Evolutionary conservation across 495 filamentous ascomycete genomes (phyloP).

Genomic region (Corynascus novoguineensis): DNA sequence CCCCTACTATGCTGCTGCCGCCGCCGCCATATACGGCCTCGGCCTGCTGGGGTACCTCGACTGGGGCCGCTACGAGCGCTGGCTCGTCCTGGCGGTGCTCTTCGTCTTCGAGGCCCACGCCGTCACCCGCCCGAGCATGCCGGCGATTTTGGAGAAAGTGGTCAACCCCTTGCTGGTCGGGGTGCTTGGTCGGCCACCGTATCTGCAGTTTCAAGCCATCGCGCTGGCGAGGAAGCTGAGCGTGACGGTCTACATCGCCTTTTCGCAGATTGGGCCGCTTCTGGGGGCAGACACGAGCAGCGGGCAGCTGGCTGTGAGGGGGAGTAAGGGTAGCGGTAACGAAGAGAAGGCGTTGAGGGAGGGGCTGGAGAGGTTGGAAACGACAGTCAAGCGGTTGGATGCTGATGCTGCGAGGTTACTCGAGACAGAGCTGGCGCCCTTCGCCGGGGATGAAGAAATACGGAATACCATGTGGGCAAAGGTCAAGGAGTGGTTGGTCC

Average conservation of each 20-base stretch:
- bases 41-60: constrained; percentile 75
- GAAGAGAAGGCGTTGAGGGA: constrained; percentile 37
- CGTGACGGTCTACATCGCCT: constrained; percentile 81
- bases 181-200: constrained; percentile 45
- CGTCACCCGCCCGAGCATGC: constrained; percentile 60
- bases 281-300: constrained; percentile 37
- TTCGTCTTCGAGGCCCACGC: constrained; percentile 68
- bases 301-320: constrained; percentile 23
- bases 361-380: constrained; percentile 54
- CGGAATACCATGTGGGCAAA: constrained; percentile 55
- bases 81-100: constrained; percentile 63
- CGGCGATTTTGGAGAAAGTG: constrained; percentile 50
- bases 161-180: constrained; percentile 57
- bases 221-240: constrained; percentile 67
- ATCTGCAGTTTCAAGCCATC: constrained; percentile 86
- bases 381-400: constrained; percentile 51
- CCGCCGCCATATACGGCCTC: constrained; percentile 58
- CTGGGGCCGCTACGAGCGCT: constrained; percentile 87
- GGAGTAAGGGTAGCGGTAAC: constrained; percentile 24
- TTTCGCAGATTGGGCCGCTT: constrained; percentile 73
- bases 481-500: constrained; percentile 70
- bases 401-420: constrained; percentile 63
- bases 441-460: constrained; percentile 61
- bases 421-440: constrained; percentile 76
- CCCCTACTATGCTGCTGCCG: constrained; percentile 61